Conservation (phyloP, 257 asterid genomes). For the Petrea volubilis region DNA sequence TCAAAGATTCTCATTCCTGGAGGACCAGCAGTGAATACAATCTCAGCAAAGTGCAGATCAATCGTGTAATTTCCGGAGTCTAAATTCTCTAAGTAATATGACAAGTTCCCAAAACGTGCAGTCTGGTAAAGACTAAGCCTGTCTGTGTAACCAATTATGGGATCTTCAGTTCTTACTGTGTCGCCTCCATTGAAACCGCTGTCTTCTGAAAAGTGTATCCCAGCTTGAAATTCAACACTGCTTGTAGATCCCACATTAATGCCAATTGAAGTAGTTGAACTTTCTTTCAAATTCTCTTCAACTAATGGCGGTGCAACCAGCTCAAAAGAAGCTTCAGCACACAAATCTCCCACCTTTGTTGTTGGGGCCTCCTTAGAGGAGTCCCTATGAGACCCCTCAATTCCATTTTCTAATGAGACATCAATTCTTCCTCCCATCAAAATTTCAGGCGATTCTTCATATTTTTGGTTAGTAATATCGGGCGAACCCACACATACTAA, state of each 20-base stretch:
- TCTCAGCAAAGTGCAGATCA: constrained; percentile 72
- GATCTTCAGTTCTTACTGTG: constrained; percentile 42
- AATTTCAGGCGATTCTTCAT: constrained; percentile 61
- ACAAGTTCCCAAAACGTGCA: constrained; percentile 60
- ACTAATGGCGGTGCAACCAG: constrained; percentile 50
- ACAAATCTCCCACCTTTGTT: constrained; percentile 35
- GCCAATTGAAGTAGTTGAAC: constrained; percentile 36
- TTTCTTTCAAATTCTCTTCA: constrained; percentile 29
- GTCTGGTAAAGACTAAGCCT: constrained; percentile 51
- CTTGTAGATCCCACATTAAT: constrained; percentile 60
- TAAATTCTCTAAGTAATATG: constrained; percentile 48
- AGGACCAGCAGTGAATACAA: constrained; percentile 56
- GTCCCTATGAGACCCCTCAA: constrained; percentile 59
- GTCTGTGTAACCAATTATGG: constrained; percentile 38
- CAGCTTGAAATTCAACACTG: constrained; percentile 33
- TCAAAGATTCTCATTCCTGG: constrained; percentile 63
- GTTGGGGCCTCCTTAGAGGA: constrained; percentile 40
- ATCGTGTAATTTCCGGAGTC: constrained; percentile 51
- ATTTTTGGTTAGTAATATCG: constrained; percentile 52
- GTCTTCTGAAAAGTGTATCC: constrained; percentile 50
- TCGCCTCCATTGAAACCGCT: constrained; percentile 54
- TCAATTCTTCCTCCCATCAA: constrained; percentile 45
- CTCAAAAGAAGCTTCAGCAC: constrained; percentile 67
- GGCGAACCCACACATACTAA: constrained; percentile 83
- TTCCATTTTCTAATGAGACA: constrained; percentile 83